Evolutionary conservation across 225 moss, liverwort and hornwort genomes (phyloP).

Genomic region (Asterella californica): DNA sequence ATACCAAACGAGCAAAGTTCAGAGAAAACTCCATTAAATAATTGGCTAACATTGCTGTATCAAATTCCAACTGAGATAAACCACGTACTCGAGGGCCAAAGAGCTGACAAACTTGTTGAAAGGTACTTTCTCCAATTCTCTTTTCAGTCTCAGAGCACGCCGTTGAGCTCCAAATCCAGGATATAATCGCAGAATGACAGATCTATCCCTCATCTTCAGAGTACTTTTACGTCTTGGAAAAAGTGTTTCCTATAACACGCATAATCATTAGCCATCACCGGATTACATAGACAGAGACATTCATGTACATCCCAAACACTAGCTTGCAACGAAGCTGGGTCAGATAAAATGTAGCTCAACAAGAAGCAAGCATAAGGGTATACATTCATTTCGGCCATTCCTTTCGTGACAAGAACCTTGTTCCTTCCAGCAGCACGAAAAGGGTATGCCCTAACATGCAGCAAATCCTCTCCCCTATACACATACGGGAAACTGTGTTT

Average conservation of each 20-base stretch:
- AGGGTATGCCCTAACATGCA: too few relatives aligned
- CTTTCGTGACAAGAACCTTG: too few relatives aligned
- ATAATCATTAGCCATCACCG: not conserved
- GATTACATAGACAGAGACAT: not conserved
- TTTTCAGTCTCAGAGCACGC: constrained; percentile 55
- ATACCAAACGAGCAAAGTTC: not conserved
- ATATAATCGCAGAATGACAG: constrained; percentile 66
- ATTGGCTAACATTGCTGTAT: not conserved
- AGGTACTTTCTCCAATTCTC: constrained; percentile 56
- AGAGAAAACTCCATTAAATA: not conserved
- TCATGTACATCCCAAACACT: not conserved
- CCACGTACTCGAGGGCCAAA: constrained; percentile 66
- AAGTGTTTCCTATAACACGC: constrained; percentile 60
- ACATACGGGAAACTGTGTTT: too few relatives aligned
- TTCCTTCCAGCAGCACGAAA: too few relatives aligned
- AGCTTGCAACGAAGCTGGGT: not conserved
- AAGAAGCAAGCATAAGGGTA: not conserved
- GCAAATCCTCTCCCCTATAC: too few relatives aligned
- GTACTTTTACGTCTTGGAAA: constrained; percentile 40
- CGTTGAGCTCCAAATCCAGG: constrained; percentile 62
- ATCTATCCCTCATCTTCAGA: constrained; percentile 55
- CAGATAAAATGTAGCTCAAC: not conserved
- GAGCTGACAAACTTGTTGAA: constrained; percentile 58
- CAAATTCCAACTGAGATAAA: not conserved
- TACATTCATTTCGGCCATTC: not conserved